A percentile compares a stretch with the other conserved stretches of the same genome.
Conservation (phyloP, 2,329 filamentous ascomycete species). For the Talaromyces sp. region DNA sequence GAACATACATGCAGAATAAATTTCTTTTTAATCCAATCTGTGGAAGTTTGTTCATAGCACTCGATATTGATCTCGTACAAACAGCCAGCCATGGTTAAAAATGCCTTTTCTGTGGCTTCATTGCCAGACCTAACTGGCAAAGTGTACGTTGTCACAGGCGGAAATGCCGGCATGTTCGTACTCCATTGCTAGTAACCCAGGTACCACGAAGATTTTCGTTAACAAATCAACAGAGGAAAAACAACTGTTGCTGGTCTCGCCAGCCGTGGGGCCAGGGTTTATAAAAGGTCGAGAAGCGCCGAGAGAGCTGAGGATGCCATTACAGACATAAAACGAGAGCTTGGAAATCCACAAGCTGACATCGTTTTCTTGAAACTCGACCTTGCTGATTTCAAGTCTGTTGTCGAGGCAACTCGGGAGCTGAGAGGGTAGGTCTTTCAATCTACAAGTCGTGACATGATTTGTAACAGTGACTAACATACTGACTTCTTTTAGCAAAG, state of each 20-base stretch:
- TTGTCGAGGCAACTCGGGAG: conserved; percentile 32
- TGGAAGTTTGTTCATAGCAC: not conserved
- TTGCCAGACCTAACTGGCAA: conserved; percentile 6
- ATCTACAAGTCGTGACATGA: not conserved
- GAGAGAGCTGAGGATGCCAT: not conserved
- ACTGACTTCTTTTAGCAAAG: conserved; percentile 25
- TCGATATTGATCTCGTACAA: not conserved
- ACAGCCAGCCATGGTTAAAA: not conserved
- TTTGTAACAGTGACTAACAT: not conserved
- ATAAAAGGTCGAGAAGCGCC: not conserved
- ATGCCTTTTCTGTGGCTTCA: not conserved
- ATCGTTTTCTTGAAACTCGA: conserved; percentile 19
- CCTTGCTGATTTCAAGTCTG: conserved; percentile 20
- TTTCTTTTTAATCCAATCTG: not conserved
- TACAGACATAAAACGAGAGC: conserved; percentile 19
- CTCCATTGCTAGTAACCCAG: not conserved
- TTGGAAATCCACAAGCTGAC: conserved; percentile 29
- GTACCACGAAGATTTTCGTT: not conserved
- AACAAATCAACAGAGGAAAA: not conserved
- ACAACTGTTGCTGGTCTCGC: not conserved
- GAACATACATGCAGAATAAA: not conserved
- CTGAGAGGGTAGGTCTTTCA: not conserved
- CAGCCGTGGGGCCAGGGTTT: not conserved
- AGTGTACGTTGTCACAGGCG: not conserved
- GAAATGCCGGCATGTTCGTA: conserved; percentile 8